Base-by-base conservation (phyloP, 805 yeast species). In the Hanseniaspora nectarophila region DNA sequence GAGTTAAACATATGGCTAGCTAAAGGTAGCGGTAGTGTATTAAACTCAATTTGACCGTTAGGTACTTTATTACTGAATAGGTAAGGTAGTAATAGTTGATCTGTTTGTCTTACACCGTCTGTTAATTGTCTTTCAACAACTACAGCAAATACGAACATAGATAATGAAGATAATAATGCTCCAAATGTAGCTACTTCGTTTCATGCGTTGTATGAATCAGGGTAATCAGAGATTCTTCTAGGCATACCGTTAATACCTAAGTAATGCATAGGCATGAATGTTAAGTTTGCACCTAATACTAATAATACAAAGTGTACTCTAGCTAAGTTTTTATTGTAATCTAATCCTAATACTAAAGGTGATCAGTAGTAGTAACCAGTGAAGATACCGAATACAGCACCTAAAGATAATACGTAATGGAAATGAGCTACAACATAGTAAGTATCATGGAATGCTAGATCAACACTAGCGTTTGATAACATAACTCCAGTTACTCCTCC, bases 401-500 rank as follows among this genome's bases (percentile, higher is more conserved):
- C 58, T 43, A 56, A 42, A 38, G 58, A 56, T 48, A 56, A 52
- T 39, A 56, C 58, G 28, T 56, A 56, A 39, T 56, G 55, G 53
- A 56, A 56, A 10, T 50, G 48, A 34, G 43, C 47, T 13, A 43
- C 43, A 40, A 47, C 55, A 39, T 37, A 47, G 39, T 46, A 45
- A 37, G 53, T 55, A 45, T 56, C 59, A 53, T 57, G 57, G 57
- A 56, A 56, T 20, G 56, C 55, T 33, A 57, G 51, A 54, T 56
- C 60, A 43, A 56, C 39, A 32, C 50, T 24, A 21, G 60, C 60
- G 50, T 57, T 57, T 12, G 56, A 45, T 50, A 57, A 53, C 44
- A 55, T 50, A 43, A 58, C 59, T 43, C 60, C 60, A 32, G 58
- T 51, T 43, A 58, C 45, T 18, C 59, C 59, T 38, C 59, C 59